These are phyloP conservation scores for Globisporangium rhizosaccharum DNA, from an alignment of 352 stramenopile genomes.

Conservation along the genomic window DNA sequence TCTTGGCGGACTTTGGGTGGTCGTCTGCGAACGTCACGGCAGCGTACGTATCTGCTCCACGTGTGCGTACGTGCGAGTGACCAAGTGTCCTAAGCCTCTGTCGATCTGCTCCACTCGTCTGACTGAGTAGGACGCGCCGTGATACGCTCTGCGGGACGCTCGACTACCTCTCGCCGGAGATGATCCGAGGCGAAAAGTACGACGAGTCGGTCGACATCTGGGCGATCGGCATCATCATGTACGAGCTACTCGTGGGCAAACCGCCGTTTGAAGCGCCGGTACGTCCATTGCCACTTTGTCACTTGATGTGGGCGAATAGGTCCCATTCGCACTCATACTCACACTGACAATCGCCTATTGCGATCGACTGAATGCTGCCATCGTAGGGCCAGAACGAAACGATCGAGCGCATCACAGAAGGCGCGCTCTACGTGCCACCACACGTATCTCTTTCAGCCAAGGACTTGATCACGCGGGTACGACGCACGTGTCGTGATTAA, in stretches of 20 bases:
- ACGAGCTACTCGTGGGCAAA: constrained; percentile 95
- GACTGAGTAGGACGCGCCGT: constrained; percentile 63
- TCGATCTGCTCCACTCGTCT: not conserved
- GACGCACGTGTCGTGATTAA: not conserved
- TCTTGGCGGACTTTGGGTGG: constrained; percentile 99
- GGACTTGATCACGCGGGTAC: constrained; percentile 65
- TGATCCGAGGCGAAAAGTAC: constrained; percentile 98
- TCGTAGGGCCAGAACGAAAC: constrained; percentile 92
- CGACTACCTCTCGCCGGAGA: constrained; percentile 99
- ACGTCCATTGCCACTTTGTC: constrained; percentile 2
- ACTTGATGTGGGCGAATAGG: not conserved
- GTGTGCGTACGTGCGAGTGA: too few species aligned
- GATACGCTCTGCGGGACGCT: constrained; percentile 98
- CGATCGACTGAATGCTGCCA: too few species aligned
- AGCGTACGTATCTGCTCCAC: constrained; percentile 27
- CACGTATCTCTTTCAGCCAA: constrained; percentile 68
- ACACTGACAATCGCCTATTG: not conserved
- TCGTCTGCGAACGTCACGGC: constrained; percentile 85
- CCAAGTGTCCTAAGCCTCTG: too few species aligned
- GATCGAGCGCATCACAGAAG: constrained; percentile 93
- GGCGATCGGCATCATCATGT: constrained; percentile 98
- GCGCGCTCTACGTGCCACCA: constrained; percentile 48
- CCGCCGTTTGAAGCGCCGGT: constrained; percentile 96
- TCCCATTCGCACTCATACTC: not conserved
- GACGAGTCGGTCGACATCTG: constrained; percentile 99